These are phyloP conservation scores for Cercophora newfieldiana DNA, from an alignment of 495 filamentous ascomycete species.

Conservation along the genomic window DNA sequence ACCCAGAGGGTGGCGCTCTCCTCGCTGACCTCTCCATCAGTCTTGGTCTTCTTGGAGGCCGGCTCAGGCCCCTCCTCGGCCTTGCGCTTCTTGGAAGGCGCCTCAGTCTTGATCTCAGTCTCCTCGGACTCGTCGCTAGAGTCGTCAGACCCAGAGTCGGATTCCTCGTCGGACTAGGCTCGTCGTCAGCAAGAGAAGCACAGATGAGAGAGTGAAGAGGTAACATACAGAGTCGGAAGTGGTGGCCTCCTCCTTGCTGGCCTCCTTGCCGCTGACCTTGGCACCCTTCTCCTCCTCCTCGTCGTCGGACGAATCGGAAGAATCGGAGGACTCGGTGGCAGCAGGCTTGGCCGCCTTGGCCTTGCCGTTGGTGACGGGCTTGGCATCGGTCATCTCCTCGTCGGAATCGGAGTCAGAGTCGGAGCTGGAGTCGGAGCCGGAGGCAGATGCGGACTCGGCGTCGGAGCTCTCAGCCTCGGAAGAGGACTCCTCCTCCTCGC, in stretches of 20 bases:
- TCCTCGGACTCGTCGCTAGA: slow-evolving; percentile 43
- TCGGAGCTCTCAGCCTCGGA: not conserved
- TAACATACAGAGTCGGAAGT: slow-evolving; percentile 41
- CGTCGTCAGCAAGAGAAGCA: slow-evolving; percentile 19
- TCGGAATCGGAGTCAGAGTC: slow-evolving; percentile 45
- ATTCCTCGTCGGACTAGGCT: slow-evolving; percentile 32
- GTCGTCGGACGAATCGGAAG: slow-evolving; percentile 30
- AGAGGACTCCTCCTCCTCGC: slow-evolving; percentile 4
- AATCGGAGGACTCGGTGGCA: slow-evolving; percentile 33
- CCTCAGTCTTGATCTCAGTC: slow-evolving; percentile 46
- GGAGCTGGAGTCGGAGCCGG: slow-evolving; percentile 39
- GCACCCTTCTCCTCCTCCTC: slow-evolving; percentile 37
- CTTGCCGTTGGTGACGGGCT: slow-evolving; percentile 40
- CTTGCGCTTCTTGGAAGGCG: slow-evolving; percentile 52
- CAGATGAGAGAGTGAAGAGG: slow-evolving; percentile 21
- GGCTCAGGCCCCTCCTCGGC: slow-evolving; percentile 61
- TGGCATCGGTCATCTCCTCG: slow-evolving; percentile 52
- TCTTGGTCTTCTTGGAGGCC: slow-evolving; percentile 75
- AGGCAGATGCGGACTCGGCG: slow-evolving; percentile 33
- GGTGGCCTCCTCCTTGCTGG: slow-evolving; percentile 34
- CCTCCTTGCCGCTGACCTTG: slow-evolving; percentile 38
- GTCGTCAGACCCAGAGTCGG: slow-evolving; percentile 22
- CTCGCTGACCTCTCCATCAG: slow-evolving; percentile 40
- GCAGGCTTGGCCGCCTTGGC: slow-evolving; percentile 34
- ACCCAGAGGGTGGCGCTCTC: slow-evolving; percentile 75